Evolutionary conservation across 2,329 filamentous ascomycete genomes (phyloP), one percentile per base, ranked within the genome.

Genomic region (Ceratocystis smalleyi): DNA sequence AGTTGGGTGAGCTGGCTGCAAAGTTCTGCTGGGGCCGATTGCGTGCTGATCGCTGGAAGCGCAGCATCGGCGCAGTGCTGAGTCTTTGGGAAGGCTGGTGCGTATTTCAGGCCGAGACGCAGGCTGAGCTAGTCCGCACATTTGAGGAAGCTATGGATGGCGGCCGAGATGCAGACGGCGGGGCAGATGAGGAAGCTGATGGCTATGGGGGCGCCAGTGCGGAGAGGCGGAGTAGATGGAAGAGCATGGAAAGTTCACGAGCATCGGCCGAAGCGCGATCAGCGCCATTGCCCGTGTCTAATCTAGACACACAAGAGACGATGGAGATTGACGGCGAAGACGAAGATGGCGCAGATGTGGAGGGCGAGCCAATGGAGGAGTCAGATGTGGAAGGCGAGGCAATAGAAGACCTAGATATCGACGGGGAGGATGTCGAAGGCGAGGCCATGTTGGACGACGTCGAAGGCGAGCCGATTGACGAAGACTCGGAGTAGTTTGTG

Each of bases 1-100:
- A 81, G 55, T 79, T 96, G 2, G 91, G 91, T 0, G 76, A 81
- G 64, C 80, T 95, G 66, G 84, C 90, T 6, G 85, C 86, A 69
- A 84, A 83, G 63, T 75, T 88, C 24, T 79, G 80, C 55, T 95
- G 91, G 90, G 91, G 91, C 8, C 83, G 88, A 0, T 76, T 96
- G 67, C 85, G 88, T 22, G 85, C 86, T 2, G 89, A 94, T 67
- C 91, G 92, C 74, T 94, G 89, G 87, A 88, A 88, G 73, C 82
- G 88, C 61, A 90, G 87, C 69, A 79, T 94, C 47, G 80, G 81
- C 2, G 78, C 84, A 5, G 78, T 94, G 1, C 75, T 94, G 7
- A 79, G 81, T 59, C 75, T 90, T 43, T 94, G 89, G 83, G 83
- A 86, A 68, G 80, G 82, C 5, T 86, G 83, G 83, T 85, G 81